These are phyloP conservation scores for Laguncularia racemosa DNA, from an alignment of 345 rosid genomes.

Conservation along the genomic window DNA sequence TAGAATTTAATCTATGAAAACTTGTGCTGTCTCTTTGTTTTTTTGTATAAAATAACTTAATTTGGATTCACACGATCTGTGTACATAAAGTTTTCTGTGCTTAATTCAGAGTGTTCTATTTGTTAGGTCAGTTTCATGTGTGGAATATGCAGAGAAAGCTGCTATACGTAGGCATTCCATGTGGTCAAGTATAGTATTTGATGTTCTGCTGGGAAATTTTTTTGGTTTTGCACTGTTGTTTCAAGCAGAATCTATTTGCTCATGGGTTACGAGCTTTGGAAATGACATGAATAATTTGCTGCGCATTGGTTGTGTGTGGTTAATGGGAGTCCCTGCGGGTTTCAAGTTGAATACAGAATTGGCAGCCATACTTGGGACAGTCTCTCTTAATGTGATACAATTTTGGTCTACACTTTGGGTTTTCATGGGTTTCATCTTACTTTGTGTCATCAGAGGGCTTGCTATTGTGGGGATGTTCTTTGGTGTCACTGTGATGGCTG, in stretches of 20 bases:
- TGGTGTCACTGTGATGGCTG: slow-evolving; percentile 67
- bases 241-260: slow-evolving; percentile 44
- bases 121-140: slow-evolving; percentile 13
- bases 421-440: slow-evolving; percentile 40
- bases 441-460: slow-evolving; percentile 49
- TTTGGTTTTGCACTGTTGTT: slow-evolving; percentile 50
- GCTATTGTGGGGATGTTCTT: slow-evolving; percentile 62
- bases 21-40: too few species aligned
- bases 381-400: slow-evolving; percentile 79
- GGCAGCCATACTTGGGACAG: slow-evolving; percentile 73
- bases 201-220: slow-evolving; percentile 67
- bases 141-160: slow-evolving; percentile 75
- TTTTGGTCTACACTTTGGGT: slow-evolving; percentile 83
- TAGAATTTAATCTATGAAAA: too few species aligned
- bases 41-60: too few species aligned
- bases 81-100: too few species aligned
- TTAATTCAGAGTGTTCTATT: too few species aligned
- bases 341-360: slow-evolving; percentile 88
- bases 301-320: slow-evolving; percentile 95
- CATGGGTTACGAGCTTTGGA: slow-evolving; percentile 42
- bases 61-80: too few species aligned
- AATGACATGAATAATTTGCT: slow-evolving; percentile 49
- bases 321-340: slow-evolving; percentile 99
- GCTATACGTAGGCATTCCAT: slow-evolving; percentile 69
- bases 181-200: slow-evolving; percentile 76